A percentile compares a stretch with the other conserved stretches of the same genome.
Conservation (phyloP, 345 rosid genomes). For the Rhodamnia rubescens region DNA sequence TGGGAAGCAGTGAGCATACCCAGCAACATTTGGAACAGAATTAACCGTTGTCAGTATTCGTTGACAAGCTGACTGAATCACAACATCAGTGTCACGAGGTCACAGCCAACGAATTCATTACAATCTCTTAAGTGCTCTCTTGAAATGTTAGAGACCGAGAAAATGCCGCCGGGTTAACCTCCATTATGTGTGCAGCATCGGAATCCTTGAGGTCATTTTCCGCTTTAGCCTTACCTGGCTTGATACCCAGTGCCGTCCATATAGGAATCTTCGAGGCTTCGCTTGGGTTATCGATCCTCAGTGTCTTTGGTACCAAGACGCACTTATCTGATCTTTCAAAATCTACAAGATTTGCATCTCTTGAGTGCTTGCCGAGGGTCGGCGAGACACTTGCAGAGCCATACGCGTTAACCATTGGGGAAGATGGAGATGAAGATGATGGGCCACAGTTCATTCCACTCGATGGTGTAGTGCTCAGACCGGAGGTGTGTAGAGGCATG, state of each 20-base stretch:
- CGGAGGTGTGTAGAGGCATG: slow-evolving; percentile 32
- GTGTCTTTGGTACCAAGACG: slow-evolving; percentile 37
- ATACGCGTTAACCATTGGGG: slow-evolving; percentile 24
- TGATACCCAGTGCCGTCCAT: slow-evolving; percentile 15
- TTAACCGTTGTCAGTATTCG: background rate
- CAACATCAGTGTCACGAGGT: background rate
- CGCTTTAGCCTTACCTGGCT: background rate
- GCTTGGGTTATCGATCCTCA: slow-evolving; percentile 30
- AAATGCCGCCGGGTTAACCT: slow-evolving; percentile 62
- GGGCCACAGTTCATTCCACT: slow-evolving; percentile 14
- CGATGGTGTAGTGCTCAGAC: slow-evolving; percentile 17
- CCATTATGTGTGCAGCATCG: slow-evolving; percentile 26
- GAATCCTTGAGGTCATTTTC: slow-evolving; percentile 11
- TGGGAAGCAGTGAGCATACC: background rate
- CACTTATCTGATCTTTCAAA: slow-evolving; percentile 28
- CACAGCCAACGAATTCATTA: background rate
- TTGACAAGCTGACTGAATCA: background rate
- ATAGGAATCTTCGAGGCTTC: slow-evolving; percentile 41
- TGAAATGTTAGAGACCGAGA: slow-evolving; percentile 48
- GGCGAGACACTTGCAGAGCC: slow-evolving; percentile 39
- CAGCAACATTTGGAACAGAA: background rate
- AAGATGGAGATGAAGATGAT: slow-evolving; percentile 29
- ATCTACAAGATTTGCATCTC: slow-evolving; percentile 30
- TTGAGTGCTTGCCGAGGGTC: slow-evolving; percentile 58
- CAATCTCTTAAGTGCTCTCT: slow-evolving; percentile 33